phyloP scores from a whole-genome alignment of 148 eudicot species.

The Chenopodium album region DNA sequence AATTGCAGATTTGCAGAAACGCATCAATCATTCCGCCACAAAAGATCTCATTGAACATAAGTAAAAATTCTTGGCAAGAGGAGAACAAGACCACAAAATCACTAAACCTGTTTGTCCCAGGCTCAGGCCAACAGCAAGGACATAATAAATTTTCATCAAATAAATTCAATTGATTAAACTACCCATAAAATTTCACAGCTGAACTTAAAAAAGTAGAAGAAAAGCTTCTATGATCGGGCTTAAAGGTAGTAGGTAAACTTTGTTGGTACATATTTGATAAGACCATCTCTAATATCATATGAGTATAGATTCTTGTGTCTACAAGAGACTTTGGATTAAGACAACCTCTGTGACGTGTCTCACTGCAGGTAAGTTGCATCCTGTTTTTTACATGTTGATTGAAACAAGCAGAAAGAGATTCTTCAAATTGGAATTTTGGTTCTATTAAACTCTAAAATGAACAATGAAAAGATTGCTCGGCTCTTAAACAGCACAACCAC shows the following conservation, averaged over 20 bases:
- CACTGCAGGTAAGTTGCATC: neutral
- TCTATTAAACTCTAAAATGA: neutral
- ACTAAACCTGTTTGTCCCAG: neutral
- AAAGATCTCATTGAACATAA: neutral
- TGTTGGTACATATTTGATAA: neutral
- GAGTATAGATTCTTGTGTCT: no score
- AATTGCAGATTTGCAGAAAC: neutral
- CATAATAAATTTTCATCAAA: neutral
- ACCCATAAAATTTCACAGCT: neutral
- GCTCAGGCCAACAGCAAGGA: neutral
- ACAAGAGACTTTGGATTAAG: neutral
- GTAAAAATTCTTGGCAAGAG: neutral
- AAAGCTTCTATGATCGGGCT: neutral
- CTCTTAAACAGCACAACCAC: neutral
- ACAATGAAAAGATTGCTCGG: neutral
- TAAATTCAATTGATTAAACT: neutral
- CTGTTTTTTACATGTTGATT: neutral
- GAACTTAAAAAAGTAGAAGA: neutral
- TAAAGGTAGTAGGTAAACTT: neutral
- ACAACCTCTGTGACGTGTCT: neutral
- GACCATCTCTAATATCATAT: neutral
- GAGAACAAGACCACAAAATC: neutral
- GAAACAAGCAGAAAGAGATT: neutral
- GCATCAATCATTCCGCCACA: neutral
- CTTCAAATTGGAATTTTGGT: neutral